phyloP scores from a whole-genome alignment of 2,329 filamentous ascomycete species.

The Zopfia rhizophila region DNA sequence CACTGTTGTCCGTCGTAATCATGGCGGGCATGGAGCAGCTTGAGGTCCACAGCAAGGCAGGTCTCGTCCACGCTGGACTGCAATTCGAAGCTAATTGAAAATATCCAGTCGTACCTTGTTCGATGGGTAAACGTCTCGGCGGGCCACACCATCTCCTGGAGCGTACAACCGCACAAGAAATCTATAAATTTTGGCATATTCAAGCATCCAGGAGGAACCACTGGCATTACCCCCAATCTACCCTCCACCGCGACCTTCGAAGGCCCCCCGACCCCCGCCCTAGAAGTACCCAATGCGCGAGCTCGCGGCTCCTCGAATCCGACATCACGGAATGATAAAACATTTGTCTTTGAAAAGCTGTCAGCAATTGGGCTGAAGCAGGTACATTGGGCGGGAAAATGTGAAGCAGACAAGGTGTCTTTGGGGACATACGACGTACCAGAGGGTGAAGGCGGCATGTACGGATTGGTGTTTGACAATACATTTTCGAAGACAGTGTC shows the following conservation, averaged over 20 bases:
- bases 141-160: constrained; percentile 95
- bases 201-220: constrained; percentile 86
- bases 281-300: constrained; percentile 69
- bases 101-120: constrained; percentile 89
- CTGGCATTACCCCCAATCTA: constrained; percentile 56
- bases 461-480: constrained; percentile 97
- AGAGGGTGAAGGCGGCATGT: constrained; percentile 84
- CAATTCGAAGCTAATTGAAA: constrained; percentile 27
- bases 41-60: constrained; percentile 96
- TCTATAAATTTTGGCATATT: constrained; percentile 98
- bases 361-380: constrained; percentile 70
- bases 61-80: constrained; percentile 26
- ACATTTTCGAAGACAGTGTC: constrained; percentile 93
- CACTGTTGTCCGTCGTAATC: too few species aligned
- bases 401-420: constrained; percentile 93
- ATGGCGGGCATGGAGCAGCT: constrained; percentile 98
- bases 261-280: constrained; percentile 48
- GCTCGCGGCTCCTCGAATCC: constrained; percentile 63
- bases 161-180: constrained; percentile 96
- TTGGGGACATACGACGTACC: constrained; percentile 88
- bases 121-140: constrained; percentile 95
- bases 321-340: constrained; percentile 74
- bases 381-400: constrained; percentile 88
- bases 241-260: constrained; percentile 44
- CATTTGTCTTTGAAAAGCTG: constrained; percentile 74